These are phyloP conservation scores for Colletotrichum sp. DNA, from an alignment of 2,329 filamentous ascomycete species.

Conservation along the genomic window DNA sequence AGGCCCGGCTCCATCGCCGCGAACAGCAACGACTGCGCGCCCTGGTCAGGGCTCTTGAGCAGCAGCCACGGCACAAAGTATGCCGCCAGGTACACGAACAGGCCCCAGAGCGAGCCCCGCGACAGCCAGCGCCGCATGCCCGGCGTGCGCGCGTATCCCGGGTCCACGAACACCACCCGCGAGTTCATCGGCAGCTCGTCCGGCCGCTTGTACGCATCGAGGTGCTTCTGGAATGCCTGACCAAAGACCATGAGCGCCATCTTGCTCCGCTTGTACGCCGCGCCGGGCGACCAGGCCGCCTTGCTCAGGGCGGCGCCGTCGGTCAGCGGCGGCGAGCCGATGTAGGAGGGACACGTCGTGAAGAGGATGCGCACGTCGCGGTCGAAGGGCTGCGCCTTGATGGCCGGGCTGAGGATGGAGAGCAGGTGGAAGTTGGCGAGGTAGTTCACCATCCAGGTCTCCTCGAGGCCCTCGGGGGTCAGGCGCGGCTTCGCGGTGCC, in stretches of 20 bases:
- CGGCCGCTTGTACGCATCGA: slow-evolving; percentile 82
- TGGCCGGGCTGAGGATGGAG: slow-evolving; percentile 86
- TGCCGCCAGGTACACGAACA: slow-evolving; percentile 76
- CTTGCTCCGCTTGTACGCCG: slow-evolving; percentile 70
- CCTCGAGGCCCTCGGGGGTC: slow-evolving; percentile 77
- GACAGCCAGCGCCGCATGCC: slow-evolving; percentile 89
- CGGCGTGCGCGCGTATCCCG: slow-evolving; percentile 82
- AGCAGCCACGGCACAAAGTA: slow-evolving; percentile 88
- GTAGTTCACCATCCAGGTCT: slow-evolving; percentile 94
- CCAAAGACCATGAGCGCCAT: slow-evolving; percentile 90
- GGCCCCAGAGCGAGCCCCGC: slow-evolving; percentile 80
- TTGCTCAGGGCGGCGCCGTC: slow-evolving; percentile 47
- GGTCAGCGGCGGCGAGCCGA: slow-evolving; percentile 72
- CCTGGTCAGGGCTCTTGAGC: slow-evolving; percentile 82
- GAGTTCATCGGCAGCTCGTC: slow-evolving; percentile 84
- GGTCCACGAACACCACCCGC: slow-evolving; percentile 85
- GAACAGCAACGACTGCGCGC: slow-evolving; percentile 84
- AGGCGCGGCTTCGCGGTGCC: slow-evolving; percentile 67
- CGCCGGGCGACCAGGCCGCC: slow-evolving; percentile 58
- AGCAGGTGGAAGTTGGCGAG: slow-evolving; percentile 95
- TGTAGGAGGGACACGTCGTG: slow-evolving; percentile 87
- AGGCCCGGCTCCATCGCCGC: slow-evolving; percentile 83
- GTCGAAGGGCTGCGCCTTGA: slow-evolving; percentile 90
- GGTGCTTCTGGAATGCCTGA: slow-evolving; percentile 88
- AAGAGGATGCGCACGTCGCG: slow-evolving; percentile 90